Evolutionary conservation across 2,329 filamentous ascomycete species (phyloP).

Genomic region (Phoma herbarum): DNA sequence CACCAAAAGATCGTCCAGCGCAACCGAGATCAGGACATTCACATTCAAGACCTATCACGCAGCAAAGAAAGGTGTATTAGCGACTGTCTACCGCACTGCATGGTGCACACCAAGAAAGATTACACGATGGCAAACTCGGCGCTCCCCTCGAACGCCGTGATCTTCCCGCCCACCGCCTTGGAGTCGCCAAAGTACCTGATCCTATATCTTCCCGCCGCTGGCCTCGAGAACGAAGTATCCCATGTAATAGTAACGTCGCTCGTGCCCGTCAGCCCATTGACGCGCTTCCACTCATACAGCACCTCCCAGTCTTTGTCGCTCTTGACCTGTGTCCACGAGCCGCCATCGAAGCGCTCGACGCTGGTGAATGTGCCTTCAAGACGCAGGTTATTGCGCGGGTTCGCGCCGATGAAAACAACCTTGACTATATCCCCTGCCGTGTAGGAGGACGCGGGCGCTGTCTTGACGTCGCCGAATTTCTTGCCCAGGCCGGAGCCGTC

Average conservation of each 20-base stretch:
- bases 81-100: too few species aligned
- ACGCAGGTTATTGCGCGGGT: constrained; percentile 86
- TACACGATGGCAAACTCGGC: not conserved
- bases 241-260: constrained; percentile 83
- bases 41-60: too few species aligned
- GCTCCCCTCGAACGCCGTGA: constrained; percentile 65
- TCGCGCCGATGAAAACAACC: constrained; percentile 82
- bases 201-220: constrained; percentile 72
- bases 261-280: constrained; percentile 72
- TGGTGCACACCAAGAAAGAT: too few species aligned
- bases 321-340: constrained; percentile 71
- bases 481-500: constrained; percentile 73
- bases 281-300: constrained; percentile 80
- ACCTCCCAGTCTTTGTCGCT: constrained; percentile 86
- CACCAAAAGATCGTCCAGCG: too few species aligned
- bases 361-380: constrained; percentile 80
- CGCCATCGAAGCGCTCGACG: constrained; percentile 68
- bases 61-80: too few species aligned
- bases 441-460: constrained; percentile 65
- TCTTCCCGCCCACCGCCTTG: constrained; percentile 70
- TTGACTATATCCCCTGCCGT: constrained; percentile 68
- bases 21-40: too few species aligned
- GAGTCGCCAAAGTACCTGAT: constrained; percentile 85
- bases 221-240: constrained; percentile 68
- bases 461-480: constrained; percentile 73